These are phyloP conservation scores for Podochytrium sp. DNA, from an alignment of 192 early-diverging fungal species.

Conservation along the genomic window DNA sequence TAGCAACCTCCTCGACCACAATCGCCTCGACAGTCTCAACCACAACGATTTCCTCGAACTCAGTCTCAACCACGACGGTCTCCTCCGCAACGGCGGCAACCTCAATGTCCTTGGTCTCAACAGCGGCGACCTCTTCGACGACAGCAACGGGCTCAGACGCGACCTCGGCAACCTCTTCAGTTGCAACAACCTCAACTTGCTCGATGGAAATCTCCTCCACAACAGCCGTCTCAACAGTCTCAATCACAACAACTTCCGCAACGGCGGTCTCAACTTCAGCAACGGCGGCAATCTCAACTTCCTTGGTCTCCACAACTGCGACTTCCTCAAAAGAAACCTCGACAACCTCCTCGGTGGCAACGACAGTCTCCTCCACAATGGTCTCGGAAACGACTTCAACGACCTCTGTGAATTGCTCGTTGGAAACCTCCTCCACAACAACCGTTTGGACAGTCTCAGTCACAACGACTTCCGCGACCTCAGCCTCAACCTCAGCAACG, in stretches of 20 bases:
- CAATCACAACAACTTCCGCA: background rate
- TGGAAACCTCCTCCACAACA: background rate
- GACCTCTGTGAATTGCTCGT: background rate
- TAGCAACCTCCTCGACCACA: background rate
- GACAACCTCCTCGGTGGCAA: background rate
- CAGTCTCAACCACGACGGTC: background rate
- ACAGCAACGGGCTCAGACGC: background rate
- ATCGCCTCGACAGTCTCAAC: slow-evolving; percentile 14
- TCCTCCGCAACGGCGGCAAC: background rate
- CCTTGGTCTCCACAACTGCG: background rate
- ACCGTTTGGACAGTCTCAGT: background rate
- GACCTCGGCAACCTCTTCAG: background rate
- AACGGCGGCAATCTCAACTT: background rate
- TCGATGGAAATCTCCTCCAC: background rate
- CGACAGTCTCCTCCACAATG: background rate
- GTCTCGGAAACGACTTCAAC: background rate
- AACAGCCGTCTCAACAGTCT: background rate
- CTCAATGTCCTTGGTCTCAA: slow-evolving; percentile 12
- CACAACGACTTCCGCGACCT: background rate
- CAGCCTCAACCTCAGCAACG: background rate
- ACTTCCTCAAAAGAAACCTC: background rate
- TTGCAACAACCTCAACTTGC: background rate
- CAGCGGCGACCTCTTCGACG: background rate
- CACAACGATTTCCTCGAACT: background rate
- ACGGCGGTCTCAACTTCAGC: background rate